Evolutionary conservation across 192 early-diverging fungal genomes (phyloP).

Genomic region (Geosiphon pyriformis): DNA sequence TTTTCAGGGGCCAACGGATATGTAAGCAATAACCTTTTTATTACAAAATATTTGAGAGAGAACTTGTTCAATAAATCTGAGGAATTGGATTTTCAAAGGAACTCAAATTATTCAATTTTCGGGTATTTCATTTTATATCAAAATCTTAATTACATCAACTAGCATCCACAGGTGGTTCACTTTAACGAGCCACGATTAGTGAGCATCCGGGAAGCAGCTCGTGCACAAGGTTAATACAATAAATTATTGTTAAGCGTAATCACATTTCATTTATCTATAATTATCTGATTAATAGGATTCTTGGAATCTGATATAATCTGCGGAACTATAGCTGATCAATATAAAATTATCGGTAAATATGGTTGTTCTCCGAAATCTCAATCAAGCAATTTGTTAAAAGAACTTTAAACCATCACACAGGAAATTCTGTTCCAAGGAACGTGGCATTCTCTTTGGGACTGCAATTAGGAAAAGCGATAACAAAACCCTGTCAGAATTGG

Average conservation of each 20-base stretch:
- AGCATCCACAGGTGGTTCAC: conserved; percentile 20
- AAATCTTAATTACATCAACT: not conserved
- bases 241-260: not conserved
- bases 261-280: not conserved
- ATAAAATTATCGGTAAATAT: conserved; percentile 19
- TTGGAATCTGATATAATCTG: conserved; percentile 27
- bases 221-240: conserved; percentile 27
- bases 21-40: not conserved
- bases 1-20: not conserved
- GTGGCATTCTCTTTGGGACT: conserved; percentile 29
- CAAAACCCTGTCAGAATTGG: not conserved
- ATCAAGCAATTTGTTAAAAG: not conserved
- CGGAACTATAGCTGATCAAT: conserved; percentile 22
- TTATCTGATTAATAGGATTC: conserved; percentile 23
- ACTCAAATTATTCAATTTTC: not conserved
- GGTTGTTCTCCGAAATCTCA: not conserved
- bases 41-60: too few relatives aligned
- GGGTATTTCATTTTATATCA: not conserved
- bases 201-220: conserved; percentile 25
- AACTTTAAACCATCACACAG: not conserved
- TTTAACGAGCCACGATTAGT: conserved; percentile 27
- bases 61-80: too few relatives aligned
- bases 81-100: too few relatives aligned
- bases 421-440: conserved; percentile 28
- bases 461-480: conserved; percentile 7